phyloP scores from a whole-genome alignment of 148 eudicot genomes.

The Amaranthus cruentus region DNA sequence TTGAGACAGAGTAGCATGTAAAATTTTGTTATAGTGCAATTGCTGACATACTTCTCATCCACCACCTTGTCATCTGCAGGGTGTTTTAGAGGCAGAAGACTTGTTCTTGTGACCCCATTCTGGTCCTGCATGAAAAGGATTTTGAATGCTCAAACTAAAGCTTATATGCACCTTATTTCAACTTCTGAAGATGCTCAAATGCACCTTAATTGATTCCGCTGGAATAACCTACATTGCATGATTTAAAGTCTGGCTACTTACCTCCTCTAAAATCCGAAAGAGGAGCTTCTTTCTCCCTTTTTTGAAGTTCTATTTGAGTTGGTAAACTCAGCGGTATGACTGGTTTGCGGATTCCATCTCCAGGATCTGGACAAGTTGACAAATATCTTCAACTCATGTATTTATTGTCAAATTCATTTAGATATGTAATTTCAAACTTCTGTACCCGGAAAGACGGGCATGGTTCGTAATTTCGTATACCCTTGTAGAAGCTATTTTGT shows the following conservation, averaged over 20 bases:
- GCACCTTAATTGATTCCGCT: neutral
- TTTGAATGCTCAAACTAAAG: neutral
- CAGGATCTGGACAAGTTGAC: neutral
- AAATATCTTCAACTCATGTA: too few relatives aligned
- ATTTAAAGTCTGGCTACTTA: neutral
- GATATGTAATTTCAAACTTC: too few relatives aligned
- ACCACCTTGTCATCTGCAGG: conserved; percentile 19
- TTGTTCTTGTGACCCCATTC: conserved; percentile 10
- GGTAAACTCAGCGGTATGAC: neutral
- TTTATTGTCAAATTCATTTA: too few relatives aligned
- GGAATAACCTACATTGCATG: neutral
- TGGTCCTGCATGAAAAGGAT: conserved; percentile 9
- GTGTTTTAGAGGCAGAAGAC: conserved; percentile 40
- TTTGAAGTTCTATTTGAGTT: neutral
- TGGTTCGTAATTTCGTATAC: too few relatives aligned
- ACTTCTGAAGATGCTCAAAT: too few relatives aligned
- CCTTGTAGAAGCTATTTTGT: neutral
- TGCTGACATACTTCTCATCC: neutral
- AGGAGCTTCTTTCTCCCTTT: neutral
- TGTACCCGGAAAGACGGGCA: too few relatives aligned
- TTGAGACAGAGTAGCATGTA: neutral
- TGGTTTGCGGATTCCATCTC: conserved; percentile 5
- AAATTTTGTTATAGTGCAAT: neutral
- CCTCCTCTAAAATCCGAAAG: neutral
- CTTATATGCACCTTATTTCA: neutral